Base-by-base conservation (phyloP, 2,329 filamentous ascomycete species). In the Cladosporium sp. region DNA sequence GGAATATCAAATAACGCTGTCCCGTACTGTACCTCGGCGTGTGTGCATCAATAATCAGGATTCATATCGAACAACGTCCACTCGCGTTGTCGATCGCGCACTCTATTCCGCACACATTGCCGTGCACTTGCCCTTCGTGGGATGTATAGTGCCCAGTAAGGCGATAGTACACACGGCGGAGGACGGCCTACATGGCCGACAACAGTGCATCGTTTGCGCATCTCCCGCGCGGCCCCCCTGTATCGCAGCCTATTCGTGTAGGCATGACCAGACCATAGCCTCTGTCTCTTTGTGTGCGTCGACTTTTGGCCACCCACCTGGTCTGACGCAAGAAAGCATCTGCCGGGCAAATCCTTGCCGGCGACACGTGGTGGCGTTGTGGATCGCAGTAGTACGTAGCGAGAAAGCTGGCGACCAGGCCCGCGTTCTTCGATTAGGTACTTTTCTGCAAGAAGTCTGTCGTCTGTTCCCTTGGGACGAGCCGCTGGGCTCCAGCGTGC, bases 301-400 rank as follows among this genome's bases (percentile, higher is more conserved):
- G 45, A 48, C 45, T 48, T 48, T 20, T 48, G 45, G 29, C 45
- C 17, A 2, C 9, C n/a, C 13, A n/a, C 39, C 27, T 22, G 15
- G 22, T 8, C 24, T 7, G 32, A 17, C 32, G 32, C 12, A 36
- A n/a, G 32, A n/a, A n/a, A n/a, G 40, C 45, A 48, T 48, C 45
- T 48, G 45, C 45, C 45, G 45, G 45, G 45, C 37, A 41, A 17
- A 48, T 48, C 45, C 45, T 48, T 40, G 45, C 29, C 13, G 13
- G 27, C 45, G 44, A 48, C 45, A 48, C 45, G 45, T 48, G 37
- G 45, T 41, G 45, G 45, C 13, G 32, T 7, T 17, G 32, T n/a
- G 32, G 34, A 22, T 17, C 32, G 32, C 4, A 38, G 22, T 27
- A 27, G 22, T 27, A 27, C 22, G 22, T 27, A 27, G 22, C 22